phyloP scores from a whole-genome alignment of 1,139 yeast species.

The Tardiomyces digboiensis region DNA sequence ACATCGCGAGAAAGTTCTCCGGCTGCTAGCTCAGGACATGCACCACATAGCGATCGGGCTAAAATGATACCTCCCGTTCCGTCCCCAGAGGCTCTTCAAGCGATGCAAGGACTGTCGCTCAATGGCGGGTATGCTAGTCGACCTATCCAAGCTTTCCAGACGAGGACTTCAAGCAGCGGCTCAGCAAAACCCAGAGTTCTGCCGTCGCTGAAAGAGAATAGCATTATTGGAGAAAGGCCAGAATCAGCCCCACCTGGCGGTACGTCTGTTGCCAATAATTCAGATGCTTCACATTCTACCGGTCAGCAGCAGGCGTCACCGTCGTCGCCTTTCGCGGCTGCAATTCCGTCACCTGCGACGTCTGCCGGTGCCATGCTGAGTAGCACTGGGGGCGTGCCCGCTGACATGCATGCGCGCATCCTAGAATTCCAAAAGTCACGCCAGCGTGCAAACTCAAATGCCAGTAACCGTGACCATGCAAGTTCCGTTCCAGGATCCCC shows the following conservation, averaged over 20 bases:
- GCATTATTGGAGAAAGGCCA: too few relatives aligned
- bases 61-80: background rate
- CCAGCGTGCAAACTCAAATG: slow-evolving; percentile 1
- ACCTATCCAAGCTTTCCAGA: too few relatives aligned
- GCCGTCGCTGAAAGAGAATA: too few relatives aligned
- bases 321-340: background rate
- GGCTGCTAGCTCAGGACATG: background rate
- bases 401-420: slow-evolving; percentile 66
- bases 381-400: slow-evolving; percentile 27
- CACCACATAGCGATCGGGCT: background rate
- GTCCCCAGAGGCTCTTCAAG: background rate
- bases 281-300: too few relatives aligned
- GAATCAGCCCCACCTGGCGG: too few relatives aligned
- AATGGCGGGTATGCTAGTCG: background rate
- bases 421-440: slow-evolving; percentile 48
- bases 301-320: background rate
- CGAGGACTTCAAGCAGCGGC: too few relatives aligned
- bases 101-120: background rate
- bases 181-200: too few relatives aligned
- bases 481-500: background rate
- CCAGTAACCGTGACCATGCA: background rate
- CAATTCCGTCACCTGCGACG: slow-evolving; percentile 7
- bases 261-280: too few relatives aligned
- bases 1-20: background rate
- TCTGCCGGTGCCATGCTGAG: slow-evolving; percentile 6